Conservation (phyloP, 2,329 filamentous ascomycete genomes). For the Pyrenophora seminiperda region DNA sequence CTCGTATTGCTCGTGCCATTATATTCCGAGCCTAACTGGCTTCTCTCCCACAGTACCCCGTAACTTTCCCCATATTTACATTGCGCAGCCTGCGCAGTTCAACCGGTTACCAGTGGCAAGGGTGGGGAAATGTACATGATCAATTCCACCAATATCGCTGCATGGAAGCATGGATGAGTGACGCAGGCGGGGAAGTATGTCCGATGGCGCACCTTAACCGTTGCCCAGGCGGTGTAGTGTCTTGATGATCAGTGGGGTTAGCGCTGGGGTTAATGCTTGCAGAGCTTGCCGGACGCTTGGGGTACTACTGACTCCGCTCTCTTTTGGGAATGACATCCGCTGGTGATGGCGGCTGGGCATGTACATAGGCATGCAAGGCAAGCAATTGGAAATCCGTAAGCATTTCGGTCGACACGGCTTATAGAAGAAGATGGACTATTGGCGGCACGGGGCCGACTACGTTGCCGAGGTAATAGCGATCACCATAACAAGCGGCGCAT, state of each 20-base stretch:
- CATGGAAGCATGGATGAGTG: slow-evolving; percentile 4
- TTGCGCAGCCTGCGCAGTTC: neutral
- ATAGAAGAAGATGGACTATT: neutral
- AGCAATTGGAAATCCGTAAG: neutral
- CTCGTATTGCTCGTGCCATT: slow-evolving; percentile 21
- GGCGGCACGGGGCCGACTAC: neutral
- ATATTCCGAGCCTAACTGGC: slow-evolving; percentile 9
- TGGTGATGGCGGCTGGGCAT: slow-evolving; percentile 4
- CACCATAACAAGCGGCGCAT: slow-evolving; percentile 2
- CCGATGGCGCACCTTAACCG: slow-evolving; percentile 20
- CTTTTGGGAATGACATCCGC: slow-evolving; percentile 21
- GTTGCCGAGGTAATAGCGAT: slow-evolving; percentile 1
- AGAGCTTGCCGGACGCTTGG: slow-evolving; percentile 25
- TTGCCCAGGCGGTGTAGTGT: slow-evolving; percentile 8
- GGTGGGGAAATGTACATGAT: neutral
- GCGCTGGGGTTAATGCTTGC: slow-evolving; percentile 15
- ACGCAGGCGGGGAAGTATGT: slow-evolving; percentile 14
- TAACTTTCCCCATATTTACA: slow-evolving; percentile 7
- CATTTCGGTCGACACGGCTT: neutral
- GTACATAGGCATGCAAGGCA: too few relatives aligned
- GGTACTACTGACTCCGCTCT: slow-evolving; percentile 9
- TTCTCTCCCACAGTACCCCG: slow-evolving; percentile 3
- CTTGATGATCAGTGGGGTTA: slow-evolving; percentile 25
- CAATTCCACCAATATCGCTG: slow-evolving; percentile 11
- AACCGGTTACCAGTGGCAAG: slow-evolving; percentile 1